These are phyloP conservation scores for Inosperma sp. DNA, from an alignment of 768 basidiomycete species.

Conservation along the genomic window DNA sequence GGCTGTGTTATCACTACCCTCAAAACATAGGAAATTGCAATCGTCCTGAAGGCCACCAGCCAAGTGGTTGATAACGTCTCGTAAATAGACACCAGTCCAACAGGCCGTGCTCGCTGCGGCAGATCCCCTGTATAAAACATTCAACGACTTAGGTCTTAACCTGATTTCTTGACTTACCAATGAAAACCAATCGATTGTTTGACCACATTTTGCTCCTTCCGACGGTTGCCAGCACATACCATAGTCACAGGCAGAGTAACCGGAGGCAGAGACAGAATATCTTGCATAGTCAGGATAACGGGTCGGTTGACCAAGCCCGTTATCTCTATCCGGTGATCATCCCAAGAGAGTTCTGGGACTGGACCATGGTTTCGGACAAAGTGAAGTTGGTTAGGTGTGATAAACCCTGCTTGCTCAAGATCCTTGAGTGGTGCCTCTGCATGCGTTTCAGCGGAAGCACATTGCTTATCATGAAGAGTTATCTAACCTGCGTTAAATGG, in stretches of 20 bases:
- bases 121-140: slow-evolving; percentile 49
- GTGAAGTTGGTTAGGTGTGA: slow-evolving; percentile 50
- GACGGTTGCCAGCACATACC: slow-evolving; percentile 59
- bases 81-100: slow-evolving; percentile 40
- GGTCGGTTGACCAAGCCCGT: slow-evolving; percentile 28
- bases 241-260: slow-evolving; percentile 59
- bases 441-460: background rate
- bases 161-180: slow-evolving; percentile 57
- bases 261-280: slow-evolving; percentile 42
- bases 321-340: slow-evolving; percentile 44
- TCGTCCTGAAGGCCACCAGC: background rate
- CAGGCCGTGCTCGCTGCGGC: slow-evolving; percentile 42
- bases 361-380: slow-evolving; percentile 64
- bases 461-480: background rate
- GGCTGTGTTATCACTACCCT: slow-evolving; percentile 2
- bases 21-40: slow-evolving; percentile 4
- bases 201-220: slow-evolving; percentile 64
- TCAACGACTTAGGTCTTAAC: slow-evolving; percentile 17
- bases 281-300: slow-evolving; percentile 16
- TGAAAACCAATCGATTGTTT: slow-evolving; percentile 51
- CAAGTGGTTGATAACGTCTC: background rate
- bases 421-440: slow-evolving; percentile 45
- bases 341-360: slow-evolving; percentile 42
- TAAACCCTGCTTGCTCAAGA: slow-evolving; percentile 47
- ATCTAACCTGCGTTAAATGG: slow-evolving; percentile 45